phyloP scores from a whole-genome alignment of 176 grass and related monocot genomes.

The Musa beccarii region DNA sequence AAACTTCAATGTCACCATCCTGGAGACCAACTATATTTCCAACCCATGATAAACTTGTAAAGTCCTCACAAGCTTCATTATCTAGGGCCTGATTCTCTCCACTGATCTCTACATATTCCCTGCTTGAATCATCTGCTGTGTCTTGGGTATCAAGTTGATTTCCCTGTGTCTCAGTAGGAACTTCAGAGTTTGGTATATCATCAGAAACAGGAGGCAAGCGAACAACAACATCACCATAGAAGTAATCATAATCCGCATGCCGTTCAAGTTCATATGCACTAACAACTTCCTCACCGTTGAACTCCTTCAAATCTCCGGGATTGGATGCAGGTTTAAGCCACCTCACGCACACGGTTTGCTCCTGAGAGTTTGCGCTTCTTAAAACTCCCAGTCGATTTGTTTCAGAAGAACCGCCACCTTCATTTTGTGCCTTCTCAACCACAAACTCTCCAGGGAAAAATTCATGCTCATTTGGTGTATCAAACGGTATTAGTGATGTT shows the following conservation, averaged over 20 bases:
- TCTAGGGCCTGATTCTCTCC: conserved; percentile 31
- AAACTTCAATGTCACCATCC: conserved; percentile 78
- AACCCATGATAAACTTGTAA: conserved; percentile 65
- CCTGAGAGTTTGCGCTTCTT: conserved; percentile 65
- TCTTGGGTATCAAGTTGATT: conserved; percentile 27
- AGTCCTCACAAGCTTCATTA: conserved; percentile 28
- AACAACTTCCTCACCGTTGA: conserved; percentile 61
- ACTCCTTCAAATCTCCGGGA: conserved; percentile 39
- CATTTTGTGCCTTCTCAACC: conserved; percentile 64
- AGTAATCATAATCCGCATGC: conserved; percentile 99
- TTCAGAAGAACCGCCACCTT: conserved; percentile 54
- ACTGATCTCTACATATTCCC: conserved; percentile 12
- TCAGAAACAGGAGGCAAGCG: conserved; percentile 53
- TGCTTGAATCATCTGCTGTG: conserved; percentile 26
- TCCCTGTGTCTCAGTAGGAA: conserved; percentile 35
- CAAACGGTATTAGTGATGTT: conserved; percentile 71
- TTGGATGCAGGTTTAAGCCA: conserved; percentile 63
- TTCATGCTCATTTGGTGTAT: conserved; percentile 80
- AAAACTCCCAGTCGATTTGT: conserved; percentile 59
- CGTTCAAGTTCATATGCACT: conserved; percentile 89
- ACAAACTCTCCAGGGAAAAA: conserved; percentile 92
- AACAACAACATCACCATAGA: conserved; percentile 82
- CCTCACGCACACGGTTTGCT: conserved; percentile 60
- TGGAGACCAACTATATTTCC: conserved; percentile 72
- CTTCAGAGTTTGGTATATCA: conserved; percentile 30